Conservation (phyloP, 2,329 filamentous ascomycete species). For the Trichophyton verrucosum region DNA sequence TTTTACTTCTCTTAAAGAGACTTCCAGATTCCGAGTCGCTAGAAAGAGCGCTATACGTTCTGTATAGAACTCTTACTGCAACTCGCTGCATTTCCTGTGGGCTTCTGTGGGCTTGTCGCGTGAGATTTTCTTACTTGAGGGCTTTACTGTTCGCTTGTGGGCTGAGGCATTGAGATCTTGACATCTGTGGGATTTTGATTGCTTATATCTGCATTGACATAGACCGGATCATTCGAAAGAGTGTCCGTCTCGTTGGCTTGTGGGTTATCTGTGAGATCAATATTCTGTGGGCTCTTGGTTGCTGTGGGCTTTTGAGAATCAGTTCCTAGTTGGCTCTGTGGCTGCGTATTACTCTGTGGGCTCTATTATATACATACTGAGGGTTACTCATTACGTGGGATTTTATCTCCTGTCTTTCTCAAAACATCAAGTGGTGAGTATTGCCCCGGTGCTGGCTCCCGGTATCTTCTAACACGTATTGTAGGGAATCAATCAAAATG, state of each 20-base stretch:
- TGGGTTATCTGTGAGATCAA: slow-evolving; percentile 1
- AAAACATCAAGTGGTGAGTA: neutral
- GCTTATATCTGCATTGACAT: slow-evolving; percentile 4
- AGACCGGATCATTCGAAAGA: slow-evolving; percentile 27
- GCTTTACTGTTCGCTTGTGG: slow-evolving; percentile 19
- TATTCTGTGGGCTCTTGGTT: slow-evolving; percentile 13
- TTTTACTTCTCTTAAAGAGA: slow-evolving; percentile 14
- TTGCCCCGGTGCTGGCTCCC: neutral
- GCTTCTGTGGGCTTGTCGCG: slow-evolving; percentile 28
- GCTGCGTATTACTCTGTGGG: slow-evolving; percentile 14
- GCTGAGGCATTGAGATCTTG: slow-evolving; percentile 32
- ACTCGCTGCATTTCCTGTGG: slow-evolving; percentile 22
- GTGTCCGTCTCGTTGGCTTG: slow-evolving; percentile 1
- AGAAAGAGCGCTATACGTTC: neutral
- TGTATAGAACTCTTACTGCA: slow-evolving; percentile 14
- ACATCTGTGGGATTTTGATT: slow-evolving; percentile 3
- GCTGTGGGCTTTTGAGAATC: slow-evolving; percentile 9
- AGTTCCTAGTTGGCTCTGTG: slow-evolving; percentile 5
- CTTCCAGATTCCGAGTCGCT: slow-evolving; percentile 21
- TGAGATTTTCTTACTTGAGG: slow-evolving; percentile 27
- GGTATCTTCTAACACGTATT: neutral
- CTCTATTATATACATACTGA: slow-evolving; percentile 12
- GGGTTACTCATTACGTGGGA: neutral
- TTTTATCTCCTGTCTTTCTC: neutral
- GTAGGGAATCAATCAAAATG: slow-evolving; percentile 14